Percentiles rank a stretch among this genome's conserved stretches.
These are phyloP conservation scores for Blechomonas ayalai DNA, from an alignment of 208 protist species.

Conservation along the genomic window DNA sequence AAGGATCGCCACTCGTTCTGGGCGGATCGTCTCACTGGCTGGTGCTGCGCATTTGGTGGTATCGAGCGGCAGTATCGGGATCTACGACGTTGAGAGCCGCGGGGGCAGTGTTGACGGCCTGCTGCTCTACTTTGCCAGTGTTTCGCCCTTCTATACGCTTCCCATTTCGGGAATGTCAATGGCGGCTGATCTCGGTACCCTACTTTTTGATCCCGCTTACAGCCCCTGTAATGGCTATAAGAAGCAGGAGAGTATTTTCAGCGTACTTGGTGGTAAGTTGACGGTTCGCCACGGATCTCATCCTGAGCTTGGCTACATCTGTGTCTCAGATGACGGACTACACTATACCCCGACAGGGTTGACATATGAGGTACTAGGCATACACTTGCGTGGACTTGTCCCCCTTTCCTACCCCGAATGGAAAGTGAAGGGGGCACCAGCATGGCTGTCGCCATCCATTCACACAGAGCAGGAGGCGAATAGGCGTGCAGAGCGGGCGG, in stretches of 20 bases:
- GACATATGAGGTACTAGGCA: slow-evolving; percentile 66
- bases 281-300: slow-evolving; percentile 27
- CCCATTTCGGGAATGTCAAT: slow-evolving; percentile 2
- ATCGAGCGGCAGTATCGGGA: slow-evolving; percentile 38
- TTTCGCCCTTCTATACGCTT: slow-evolving; percentile 25
- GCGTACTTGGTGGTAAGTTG: slow-evolving; percentile 18
- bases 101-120: slow-evolving; percentile 21
- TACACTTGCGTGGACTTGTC: slow-evolving; percentile 43
- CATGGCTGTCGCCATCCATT: slow-evolving; percentile 25
- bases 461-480: slow-evolving; percentile 8
- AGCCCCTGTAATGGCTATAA: slow-evolving; percentile 55
- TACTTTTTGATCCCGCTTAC: slow-evolving; percentile 7
- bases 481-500: no score
- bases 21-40: slow-evolving; percentile 36
- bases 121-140: slow-evolving; percentile 50
- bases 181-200: neutral
- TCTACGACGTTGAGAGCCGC: slow-evolving; percentile 28
- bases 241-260: slow-evolving; percentile 45
- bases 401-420: slow-evolving; percentile 5
- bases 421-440: neutral
- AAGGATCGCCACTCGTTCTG: slow-evolving; percentile 4
- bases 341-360: slow-evolving; percentile 50
- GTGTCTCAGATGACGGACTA: slow-evolving; percentile 53
- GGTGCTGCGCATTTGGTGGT: slow-evolving; percentile 59
- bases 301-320: slow-evolving; percentile 48